Evolutionary conservation across 768 basidiomycete genomes (phyloP).

Genomic region (Clavaria fumosa): DNA sequence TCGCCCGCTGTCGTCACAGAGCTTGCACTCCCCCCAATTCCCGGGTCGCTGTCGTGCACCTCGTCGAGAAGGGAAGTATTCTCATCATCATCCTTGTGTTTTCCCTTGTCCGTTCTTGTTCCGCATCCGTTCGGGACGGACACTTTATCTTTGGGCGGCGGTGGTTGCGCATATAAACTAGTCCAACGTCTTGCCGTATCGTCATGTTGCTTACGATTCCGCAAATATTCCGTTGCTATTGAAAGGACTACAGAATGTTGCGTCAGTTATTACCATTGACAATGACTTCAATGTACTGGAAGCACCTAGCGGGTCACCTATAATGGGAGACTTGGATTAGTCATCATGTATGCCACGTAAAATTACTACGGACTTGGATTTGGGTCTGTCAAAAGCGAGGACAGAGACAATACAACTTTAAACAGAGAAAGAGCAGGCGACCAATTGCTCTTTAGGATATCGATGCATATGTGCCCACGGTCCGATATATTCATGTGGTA

Average conservation of each 20-base stretch:
- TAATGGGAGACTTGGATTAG: background rate
- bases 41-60: no score
- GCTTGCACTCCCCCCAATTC: no score
- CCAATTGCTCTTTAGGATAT: conserved; percentile 90
- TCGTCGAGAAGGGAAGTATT: no score
- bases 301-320: conserved; percentile 58
- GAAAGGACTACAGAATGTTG: conserved; percentile 38
- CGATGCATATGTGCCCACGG: conserved; percentile 66
- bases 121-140: conserved; percentile 12
- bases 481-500: conserved; percentile 87
- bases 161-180: conserved; percentile 42
- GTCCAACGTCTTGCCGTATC: conserved; percentile 69
- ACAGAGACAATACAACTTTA: conserved; percentile 89
- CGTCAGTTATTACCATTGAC: background rate
- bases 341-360: background rate
- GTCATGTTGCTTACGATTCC: conserved; percentile 58
- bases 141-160: conserved; percentile 14
- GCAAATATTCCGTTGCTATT: conserved; percentile 54
- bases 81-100: conserved; percentile 6
- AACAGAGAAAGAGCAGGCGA: conserved; percentile 86
- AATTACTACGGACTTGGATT: conserved; percentile 59
- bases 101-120: conserved; percentile 25
- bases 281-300: background rate
- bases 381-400: conserved; percentile 84
- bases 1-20: conserved; percentile 5